Evolutionary conservation across 352 stramenopile species (phyloP).

Genomic region (Pythium scleroteichum): DNA sequence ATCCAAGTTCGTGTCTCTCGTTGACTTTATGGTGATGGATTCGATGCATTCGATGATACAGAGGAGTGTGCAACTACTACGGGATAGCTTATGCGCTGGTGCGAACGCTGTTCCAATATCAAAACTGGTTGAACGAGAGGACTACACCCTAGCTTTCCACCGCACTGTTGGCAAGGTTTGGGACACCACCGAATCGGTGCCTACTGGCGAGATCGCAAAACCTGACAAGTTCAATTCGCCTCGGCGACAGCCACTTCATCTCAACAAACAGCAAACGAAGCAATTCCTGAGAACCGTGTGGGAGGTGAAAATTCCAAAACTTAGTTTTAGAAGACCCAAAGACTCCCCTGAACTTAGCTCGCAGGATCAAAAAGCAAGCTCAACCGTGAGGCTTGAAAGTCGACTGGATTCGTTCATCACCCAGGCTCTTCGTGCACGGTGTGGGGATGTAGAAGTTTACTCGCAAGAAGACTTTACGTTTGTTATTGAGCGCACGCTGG

Average conservation of each 20-base stretch:
- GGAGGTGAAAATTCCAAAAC: conserved; percentile 35
- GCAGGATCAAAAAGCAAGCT: conserved; percentile 13
- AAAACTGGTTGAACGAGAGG: conserved; percentile 31
- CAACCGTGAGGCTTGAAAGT: conserved; percentile 27
- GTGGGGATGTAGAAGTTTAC: conserved; percentile 7
- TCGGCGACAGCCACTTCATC: not conserved
- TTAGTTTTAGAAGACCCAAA: no score
- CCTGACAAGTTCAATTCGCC: no score
- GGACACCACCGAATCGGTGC: not conserved
- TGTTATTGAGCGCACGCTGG: conserved; percentile 17
- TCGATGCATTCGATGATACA: conserved; percentile 35
- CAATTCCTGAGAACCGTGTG: conserved; percentile 41
- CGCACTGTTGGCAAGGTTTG: conserved; percentile 11
- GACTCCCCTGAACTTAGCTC: no score
- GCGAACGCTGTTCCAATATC: conserved; percentile 42
- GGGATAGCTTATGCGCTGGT: conserved; percentile 40
- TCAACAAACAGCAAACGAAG: conserved; percentile 53
- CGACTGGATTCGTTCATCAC: conserved; percentile 26
- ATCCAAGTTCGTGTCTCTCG: conserved; percentile 48
- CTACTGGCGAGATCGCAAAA: not conserved
- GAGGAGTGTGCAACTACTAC: conserved; percentile 46
- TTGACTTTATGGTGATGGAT: conserved; percentile 66
- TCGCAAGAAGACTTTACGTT: conserved; percentile 20
- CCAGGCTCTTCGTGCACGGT: conserved; percentile 9
- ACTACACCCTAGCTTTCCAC: conserved; percentile 40